Evolutionary conservation across 1,139 yeast genomes (phyloP), one percentile per base, ranked within the genome.

Genomic region (Zygotorulaspora mrakii): DNA sequence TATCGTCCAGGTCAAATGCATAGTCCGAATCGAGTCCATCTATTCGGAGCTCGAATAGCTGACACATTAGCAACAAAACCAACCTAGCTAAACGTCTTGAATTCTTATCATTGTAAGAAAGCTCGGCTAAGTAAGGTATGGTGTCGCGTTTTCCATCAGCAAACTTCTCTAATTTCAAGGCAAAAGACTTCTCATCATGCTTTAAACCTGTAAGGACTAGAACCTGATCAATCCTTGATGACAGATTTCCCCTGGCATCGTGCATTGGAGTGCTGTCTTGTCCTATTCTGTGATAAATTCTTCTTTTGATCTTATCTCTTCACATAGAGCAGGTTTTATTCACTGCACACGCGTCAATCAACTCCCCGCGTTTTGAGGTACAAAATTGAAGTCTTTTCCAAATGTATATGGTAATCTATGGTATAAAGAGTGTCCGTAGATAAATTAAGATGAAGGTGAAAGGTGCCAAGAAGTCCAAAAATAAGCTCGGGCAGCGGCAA

Each of bases 101-200:
- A 12, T 42, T 42, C n/a, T 35, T 24, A 18, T 40, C 47, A 5
- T 37, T 31, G 28, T 46, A 46, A 5, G 36, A 36, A 12, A 53
- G 28, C 25, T 44, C 47, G 11, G 45, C 49, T 12, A 35, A 35
- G 35, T 47, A 50, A 7, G 47, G 47, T 8, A 34, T 21, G 14
- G 27, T 10, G 23, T 41, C 46, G 5, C 27, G 31, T 12, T 28
- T 37, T 3, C 49, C 48, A 9, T 40, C 22, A 13, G 40, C 42
- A 35, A 52, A 54, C 36, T 49, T 48, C 18, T 45, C 40, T 26
- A 55, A 39, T 26, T 39, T 41, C n/a, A 55, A 36, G 21, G 42
- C 14, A 31, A 45, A 48, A 26, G 40, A 34, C 7, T 40, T 31
- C 12, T 35, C 31, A n/a, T 35, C 45, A 24, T 37, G 46, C 18